Evolutionary conservation across 768 basidiomycete genomes (phyloP), one percentile per base, ranked within the genome.

Genomic region (Collybia mongolica): DNA sequence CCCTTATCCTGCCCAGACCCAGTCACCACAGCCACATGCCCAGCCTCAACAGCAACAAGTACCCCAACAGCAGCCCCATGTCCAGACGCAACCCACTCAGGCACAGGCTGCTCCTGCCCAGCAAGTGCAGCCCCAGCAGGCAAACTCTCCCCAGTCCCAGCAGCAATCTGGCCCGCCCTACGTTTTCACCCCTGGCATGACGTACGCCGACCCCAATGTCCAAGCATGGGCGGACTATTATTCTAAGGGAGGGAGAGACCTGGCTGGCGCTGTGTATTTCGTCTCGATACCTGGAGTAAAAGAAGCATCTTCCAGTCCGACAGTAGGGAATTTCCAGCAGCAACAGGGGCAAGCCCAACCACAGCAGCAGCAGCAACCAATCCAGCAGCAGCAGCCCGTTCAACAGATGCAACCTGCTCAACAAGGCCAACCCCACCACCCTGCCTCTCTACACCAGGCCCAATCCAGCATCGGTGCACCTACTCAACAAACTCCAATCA

Each of bases 191-290:
- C 86, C 88, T 3, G 75, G 72, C 23, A 70, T 73, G 43, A 82
- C 81, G 18, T 93, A 93, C 57, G 67, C 81, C 14, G 90, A 93
- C 63, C 80, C 83, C 48, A 90, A 90, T 54, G 89, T 85, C 18
- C 90, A 92, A 61, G 88, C 87, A 0, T 93, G 90, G 90, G 90
- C 88, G 5, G 79, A 83, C 56, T 93, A 93, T 65, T 93, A 93
- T 61, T 83, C 84, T 0, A 81, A 85, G 52, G 91, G 91, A 20
- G 90, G 90, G 3, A 80, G 67, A 40, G 90, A 92, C 51, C 65
- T 74, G 0, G 82, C 86, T 5, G 91, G 91, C 7, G 72, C 85
- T 6, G 86, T 92, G 35, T 93, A 93, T 68, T 93, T 93, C 58
- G 67, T 86, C 43, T 83, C 81, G 2, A 82, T 92, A 1, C 90